These are phyloP conservation scores for Mycena kentingensis DNA, from an alignment of 768 basidiomycete genomes.

Conservation along the genomic window DNA sequence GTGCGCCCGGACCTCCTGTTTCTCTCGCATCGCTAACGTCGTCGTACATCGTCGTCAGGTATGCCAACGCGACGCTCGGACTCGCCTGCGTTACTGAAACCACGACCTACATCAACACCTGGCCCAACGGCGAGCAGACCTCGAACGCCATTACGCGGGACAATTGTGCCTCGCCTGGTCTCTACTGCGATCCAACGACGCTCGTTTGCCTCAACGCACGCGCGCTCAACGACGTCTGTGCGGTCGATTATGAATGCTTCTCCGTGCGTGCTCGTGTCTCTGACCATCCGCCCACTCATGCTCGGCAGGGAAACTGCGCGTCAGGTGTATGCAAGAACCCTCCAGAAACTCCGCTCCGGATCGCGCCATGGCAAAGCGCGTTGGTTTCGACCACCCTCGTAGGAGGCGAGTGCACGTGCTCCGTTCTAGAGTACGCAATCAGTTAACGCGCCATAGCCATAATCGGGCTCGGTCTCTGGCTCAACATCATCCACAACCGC, in stretches of 20 bases:
- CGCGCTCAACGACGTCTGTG: conserved; percentile 43
- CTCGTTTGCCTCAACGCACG: conserved; percentile 49
- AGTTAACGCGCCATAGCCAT: conserved; percentile 33
- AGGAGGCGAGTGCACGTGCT: conserved; percentile 34
- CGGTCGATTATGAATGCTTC: conserved; percentile 56
- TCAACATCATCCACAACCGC: conserved; percentile 45
- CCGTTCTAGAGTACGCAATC: neutral
- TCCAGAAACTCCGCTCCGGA: conserved; percentile 39
- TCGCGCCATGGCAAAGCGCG: conserved; percentile 48
- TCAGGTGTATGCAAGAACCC: conserved; percentile 32
- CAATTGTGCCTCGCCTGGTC: conserved; percentile 55
- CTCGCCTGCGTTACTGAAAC: conserved; percentile 55
- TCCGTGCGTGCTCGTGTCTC: conserved; percentile 33
- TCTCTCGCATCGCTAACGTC: neutral
- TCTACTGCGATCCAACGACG: conserved; percentile 54
- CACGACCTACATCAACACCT: conserved; percentile 51
- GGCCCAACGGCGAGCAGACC: conserved; percentile 40
- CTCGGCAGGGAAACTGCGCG: conserved; percentile 35
- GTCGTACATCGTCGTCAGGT: conserved; percentile 37
- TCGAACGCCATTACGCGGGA: conserved; percentile 55
- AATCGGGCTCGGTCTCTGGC: conserved; percentile 35
- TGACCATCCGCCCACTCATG: neutral
- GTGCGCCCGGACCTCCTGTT: conserved; percentile 36
- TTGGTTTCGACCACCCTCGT: conserved; percentile 40
- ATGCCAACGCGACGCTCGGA: conserved; percentile 55